These are phyloP conservation scores for Rusavskia elegans DNA, from an alignment of 495 filamentous ascomycete species.

Conservation along the genomic window DNA sequence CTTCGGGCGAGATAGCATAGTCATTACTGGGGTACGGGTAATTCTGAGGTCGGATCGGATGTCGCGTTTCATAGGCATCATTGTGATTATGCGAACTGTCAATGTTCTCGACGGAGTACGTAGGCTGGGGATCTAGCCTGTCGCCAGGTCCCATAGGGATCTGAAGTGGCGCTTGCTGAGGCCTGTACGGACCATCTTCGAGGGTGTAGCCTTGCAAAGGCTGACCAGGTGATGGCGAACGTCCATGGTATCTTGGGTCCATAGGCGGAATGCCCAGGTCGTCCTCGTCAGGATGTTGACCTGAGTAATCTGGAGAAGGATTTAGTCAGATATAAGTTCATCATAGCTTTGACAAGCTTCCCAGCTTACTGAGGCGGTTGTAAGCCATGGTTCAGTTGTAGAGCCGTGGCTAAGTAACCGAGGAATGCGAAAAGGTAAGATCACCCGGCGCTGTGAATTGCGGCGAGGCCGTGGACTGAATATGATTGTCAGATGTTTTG, in stretches of 20 bases:
- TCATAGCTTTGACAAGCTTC: background rate
- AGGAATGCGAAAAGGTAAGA: background rate
- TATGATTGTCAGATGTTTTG: too few species aligned
- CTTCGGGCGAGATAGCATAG: conserved; percentile 64
- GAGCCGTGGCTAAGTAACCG: background rate
- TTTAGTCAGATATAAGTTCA: background rate
- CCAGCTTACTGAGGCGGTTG: conserved; percentile 13
- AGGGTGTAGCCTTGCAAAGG: conserved; percentile 54
- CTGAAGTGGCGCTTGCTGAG: conserved; percentile 36
- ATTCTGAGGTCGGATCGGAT: conserved; percentile 22
- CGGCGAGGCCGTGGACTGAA: too few species aligned
- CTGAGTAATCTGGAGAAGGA: conserved; percentile 2
- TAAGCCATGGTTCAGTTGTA: conserved; percentile 12
- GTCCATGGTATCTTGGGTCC: conserved; percentile 37
- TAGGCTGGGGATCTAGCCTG: conserved; percentile 53
- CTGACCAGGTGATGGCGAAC: conserved; percentile 38
- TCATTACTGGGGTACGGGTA: conserved; percentile 37
- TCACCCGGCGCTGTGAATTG: too few species aligned
- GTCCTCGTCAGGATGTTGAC: conserved; percentile 16
- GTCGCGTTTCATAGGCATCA: conserved; percentile 42
- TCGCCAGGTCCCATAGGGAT: conserved; percentile 56
- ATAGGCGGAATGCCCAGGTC: conserved; percentile 46
- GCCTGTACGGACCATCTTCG: conserved; percentile 46
- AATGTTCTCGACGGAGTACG: conserved; percentile 74
- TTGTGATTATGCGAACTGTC: conserved; percentile 54